Evolutionary conservation across 139 green algal genomes (phyloP), one percentile per base, ranked within the genome.

Genomic region (Volvox africanus): DNA sequence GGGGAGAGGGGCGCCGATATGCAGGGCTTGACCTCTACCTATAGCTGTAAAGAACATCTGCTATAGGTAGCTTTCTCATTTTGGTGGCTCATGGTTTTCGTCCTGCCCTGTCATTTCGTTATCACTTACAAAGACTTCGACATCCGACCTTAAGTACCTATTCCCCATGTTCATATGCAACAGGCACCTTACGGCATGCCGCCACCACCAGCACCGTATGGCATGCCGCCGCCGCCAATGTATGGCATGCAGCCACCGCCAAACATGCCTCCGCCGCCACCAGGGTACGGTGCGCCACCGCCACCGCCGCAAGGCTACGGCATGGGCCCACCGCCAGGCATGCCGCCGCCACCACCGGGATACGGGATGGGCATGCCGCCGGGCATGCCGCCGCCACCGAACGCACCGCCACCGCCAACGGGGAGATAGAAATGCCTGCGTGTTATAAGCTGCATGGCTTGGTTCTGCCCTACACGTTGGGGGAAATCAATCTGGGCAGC

Each of bases 291-390:
- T 14, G 79, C 44, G 22, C 35, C 19, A 61, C 80, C 37, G 62
- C 88, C 88, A 6, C 65, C 37, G 62, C 88, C 88, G 21, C 65
- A 16, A 21, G 65, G 67, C 24, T 88, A 88, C 32, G 82, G 88
- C 67, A 88, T 92, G 88, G 80, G 80, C 33, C 92, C 89, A 24
- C 92, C 92, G 26, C 83, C 86, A 1, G 80, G 81, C 32, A 78
- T 89, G 33, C 88, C 83, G 67, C 92, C 84, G 14, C 91, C 92
- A 62, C 89, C 88, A 2, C 87, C 87, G 14, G 44, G 78, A 14
- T 67, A 84, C 2, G 67, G 83, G 44, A 88, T 92, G 80, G 36
- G 36, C 17, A 35, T 35, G 36, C 85, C 90, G 17, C 37, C 71
- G 22, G 75, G 80, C 21, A 91, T 93, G 79, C 83, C 71, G 61